Conservation (phyloP, 202 grass and related monocot genomes). For the Elaeis oleifera region DNA sequence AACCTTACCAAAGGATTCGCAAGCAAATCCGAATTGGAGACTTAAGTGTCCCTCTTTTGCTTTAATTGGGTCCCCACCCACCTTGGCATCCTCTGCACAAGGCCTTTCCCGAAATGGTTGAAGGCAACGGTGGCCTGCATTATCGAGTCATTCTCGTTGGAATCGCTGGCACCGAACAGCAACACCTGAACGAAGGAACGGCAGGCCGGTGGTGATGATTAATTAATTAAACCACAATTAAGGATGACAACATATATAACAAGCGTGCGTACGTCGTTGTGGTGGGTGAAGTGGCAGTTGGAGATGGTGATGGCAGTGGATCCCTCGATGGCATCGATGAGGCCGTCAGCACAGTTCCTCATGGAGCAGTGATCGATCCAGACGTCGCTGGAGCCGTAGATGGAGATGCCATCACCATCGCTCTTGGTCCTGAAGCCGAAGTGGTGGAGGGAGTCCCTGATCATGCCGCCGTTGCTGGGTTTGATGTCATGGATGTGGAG, state of each 20-base stretch:
- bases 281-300: conserved; percentile 61
- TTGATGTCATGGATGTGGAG: conserved; percentile 54
- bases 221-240: too few relatives aligned
- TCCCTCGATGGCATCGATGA: conserved; percentile 45
- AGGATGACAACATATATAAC: too few relatives aligned
- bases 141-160: conserved; percentile 29
- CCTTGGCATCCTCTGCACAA: conserved; percentile 75
- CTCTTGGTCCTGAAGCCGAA: conserved; percentile 24
- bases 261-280: conserved; percentile 42
- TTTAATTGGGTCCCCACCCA: neutral
- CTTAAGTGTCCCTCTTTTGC: too few relatives aligned
- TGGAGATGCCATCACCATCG: conserved; percentile 72
- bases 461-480: conserved; percentile 25
- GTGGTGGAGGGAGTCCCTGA: conserved; percentile 40
- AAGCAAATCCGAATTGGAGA: too few relatives aligned
- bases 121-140: conserved; percentile 78
- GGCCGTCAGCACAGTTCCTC: conserved; percentile 55
- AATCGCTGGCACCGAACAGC: conserved; percentile 61
- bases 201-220: too few relatives aligned
- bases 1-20: too few relatives aligned
- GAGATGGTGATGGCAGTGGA: conserved; percentile 75
- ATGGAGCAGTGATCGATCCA: conserved; percentile 81
- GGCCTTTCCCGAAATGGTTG: conserved; percentile 74
- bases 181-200: conserved; percentile 27
- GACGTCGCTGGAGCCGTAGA: conserved; percentile 43